A percentile compares a stretch with the other conserved stretches of the same genome.
Evolutionary conservation across 139 green algal genomes (phyloP).

Genomic region (Microglena sp.): DNA sequence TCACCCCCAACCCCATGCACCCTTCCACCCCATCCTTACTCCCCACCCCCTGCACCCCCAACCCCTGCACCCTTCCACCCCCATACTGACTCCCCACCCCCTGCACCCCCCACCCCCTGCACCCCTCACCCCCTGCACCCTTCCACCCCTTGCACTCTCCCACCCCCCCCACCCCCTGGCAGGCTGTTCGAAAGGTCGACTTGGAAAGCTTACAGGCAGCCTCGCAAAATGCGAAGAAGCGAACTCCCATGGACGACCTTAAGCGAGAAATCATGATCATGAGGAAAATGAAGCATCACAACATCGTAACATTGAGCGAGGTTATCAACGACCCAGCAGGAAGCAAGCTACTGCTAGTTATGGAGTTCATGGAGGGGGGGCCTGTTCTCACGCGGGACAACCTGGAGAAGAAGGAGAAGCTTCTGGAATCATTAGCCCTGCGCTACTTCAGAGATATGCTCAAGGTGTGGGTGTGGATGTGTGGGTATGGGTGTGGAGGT

Average conservation of each 20-base stretch:
- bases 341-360: slow-evolving; percentile 75
- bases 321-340: slow-evolving; percentile 62
- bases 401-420: slow-evolving; percentile 46
- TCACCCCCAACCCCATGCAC: too few relatives aligned
- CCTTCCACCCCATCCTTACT: too few relatives aligned
- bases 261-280: slow-evolving; percentile 66
- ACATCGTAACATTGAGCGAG: slow-evolving; percentile 64
- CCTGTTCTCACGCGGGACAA: slow-evolving; percentile 57
- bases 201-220: slow-evolving; percentile 24
- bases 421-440: slow-evolving; percentile 58
- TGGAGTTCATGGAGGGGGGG: slow-evolving; percentile 75
- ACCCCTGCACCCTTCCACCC: too few relatives aligned
- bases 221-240: slow-evolving; percentile 20
- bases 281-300: slow-evolving; percentile 55
- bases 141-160: not conserved
- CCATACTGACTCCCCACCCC: too few relatives aligned
- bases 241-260: slow-evolving; percentile 55
- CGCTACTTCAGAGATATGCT: slow-evolving; percentile 71
- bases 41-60: too few relatives aligned
- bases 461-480: too few relatives aligned
- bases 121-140: too few relatives aligned
- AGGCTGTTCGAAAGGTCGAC: slow-evolving; percentile 44
- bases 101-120: too few relatives aligned
- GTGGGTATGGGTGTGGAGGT: too few relatives aligned
- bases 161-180: not conserved